Conservation (phyloP, 2,329 filamentous ascomycete genomes). For the Thielaviopsis cerberus region DNA sequence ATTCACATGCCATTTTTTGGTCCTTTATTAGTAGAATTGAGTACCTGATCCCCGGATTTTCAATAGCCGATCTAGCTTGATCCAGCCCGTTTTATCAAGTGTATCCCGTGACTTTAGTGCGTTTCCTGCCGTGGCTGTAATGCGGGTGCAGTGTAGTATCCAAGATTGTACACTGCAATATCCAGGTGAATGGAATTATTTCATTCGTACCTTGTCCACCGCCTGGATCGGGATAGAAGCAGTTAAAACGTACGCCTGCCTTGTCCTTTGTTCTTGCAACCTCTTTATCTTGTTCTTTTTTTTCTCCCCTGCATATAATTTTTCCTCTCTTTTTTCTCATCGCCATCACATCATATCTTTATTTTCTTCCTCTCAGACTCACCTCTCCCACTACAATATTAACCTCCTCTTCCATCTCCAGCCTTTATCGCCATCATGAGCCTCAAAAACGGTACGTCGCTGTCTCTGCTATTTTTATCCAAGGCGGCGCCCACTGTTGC, state of each 20-base stretch:
- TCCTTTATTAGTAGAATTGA: not conserved
- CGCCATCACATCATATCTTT: not conserved
- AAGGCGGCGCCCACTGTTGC: not conserved
- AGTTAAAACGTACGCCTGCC: too few relatives aligned
- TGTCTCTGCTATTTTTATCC: not conserved
- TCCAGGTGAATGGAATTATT: too few relatives aligned
- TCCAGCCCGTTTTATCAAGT: not conserved
- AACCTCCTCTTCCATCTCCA: not conserved
- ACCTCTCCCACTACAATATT: not conserved
- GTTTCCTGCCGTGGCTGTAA: too few relatives aligned
- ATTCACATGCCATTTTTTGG: not conserved
- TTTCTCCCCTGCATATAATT: not conserved
- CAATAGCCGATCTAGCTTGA: not conserved
- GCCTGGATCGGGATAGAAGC: too few relatives aligned
- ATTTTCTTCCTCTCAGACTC: too few relatives aligned
- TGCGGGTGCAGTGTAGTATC: too few relatives aligned
- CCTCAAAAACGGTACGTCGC: constrained; percentile 8
- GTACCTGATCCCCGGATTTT: not conserved
- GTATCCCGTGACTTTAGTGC: not conserved
- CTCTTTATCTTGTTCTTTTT: not conserved
- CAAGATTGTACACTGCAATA: too few relatives aligned
- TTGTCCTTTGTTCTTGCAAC: not conserved
- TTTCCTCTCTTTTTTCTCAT: not conserved
- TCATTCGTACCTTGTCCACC: too few relatives aligned
- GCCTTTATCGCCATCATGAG: not conserved